These are phyloP conservation scores for Metarhizium sp. DNA, from an alignment of 2,329 filamentous ascomycete genomes.

Conservation along the genomic window DNA sequence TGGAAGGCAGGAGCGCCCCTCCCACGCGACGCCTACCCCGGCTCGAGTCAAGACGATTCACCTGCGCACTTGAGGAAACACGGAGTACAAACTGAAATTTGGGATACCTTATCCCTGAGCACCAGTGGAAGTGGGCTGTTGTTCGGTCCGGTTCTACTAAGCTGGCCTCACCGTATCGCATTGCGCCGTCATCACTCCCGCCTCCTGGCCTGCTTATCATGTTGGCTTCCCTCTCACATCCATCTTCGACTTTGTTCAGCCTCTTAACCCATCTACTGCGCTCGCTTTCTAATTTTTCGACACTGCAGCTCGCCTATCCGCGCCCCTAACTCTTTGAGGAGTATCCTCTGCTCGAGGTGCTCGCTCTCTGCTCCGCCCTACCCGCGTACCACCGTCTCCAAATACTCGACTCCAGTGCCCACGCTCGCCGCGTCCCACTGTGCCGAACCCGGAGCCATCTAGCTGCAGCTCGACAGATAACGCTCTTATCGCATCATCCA, in stretches of 20 bases:
- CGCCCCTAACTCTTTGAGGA: neutral
- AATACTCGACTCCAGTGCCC: neutral
- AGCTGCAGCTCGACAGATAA: neutral
- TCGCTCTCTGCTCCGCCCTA: neutral
- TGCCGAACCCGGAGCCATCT: neutral
- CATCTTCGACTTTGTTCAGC: neutral
- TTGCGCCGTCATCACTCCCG: neutral
- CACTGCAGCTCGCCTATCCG: neutral
- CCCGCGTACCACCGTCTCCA: neutral
- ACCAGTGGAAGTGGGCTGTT: neutral
- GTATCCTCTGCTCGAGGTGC: neutral
- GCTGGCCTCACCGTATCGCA: neutral
- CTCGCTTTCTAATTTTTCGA: no score
- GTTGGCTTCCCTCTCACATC: neutral
- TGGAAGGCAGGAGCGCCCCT: neutral
- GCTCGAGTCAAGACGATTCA: neutral
- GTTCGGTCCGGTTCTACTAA: neutral
- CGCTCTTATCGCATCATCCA: constrained; percentile 5
- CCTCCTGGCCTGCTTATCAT: neutral
- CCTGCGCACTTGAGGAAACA: neutral
- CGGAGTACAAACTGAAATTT: neutral
- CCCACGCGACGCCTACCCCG: neutral
- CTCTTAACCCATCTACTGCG: neutral
- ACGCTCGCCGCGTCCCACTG: neutral
- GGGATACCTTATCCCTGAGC: neutral